Base-by-base conservation (phyloP, 176 grass and related monocot species). In the Poa annua region DNA sequence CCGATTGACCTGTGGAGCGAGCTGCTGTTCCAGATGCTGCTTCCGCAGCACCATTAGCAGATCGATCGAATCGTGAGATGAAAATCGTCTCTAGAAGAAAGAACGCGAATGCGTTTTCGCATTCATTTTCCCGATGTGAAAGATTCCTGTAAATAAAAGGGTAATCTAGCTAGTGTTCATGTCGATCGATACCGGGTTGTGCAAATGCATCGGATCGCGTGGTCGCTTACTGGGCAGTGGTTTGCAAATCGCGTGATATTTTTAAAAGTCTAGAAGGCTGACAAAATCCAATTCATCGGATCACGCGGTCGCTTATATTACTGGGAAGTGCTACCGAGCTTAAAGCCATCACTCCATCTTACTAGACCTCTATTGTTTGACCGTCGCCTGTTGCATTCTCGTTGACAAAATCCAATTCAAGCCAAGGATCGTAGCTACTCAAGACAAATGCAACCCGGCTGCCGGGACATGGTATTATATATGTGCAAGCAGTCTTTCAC, bases 1-100 rank as follows among this genome's bases (percentile, higher is more conserved):
- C 89, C 92, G 17, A 56, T 94, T 25, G 92, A 94, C 75, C 9
- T 85, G 61, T 94, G 92, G 92, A 89, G 71, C 86, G 76, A 91
- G 62, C 69, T 91, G 16, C 74, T 94, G 52, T 11, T 85, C 36
- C 86, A 89, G 59, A 84, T 89, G 72, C 19, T 73, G 14, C 10
- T 94, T 38, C 38, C 69, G 2, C 36, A 59, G 6, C 78, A 7
- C 11, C 56, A 41, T 50, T 34, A 64, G 60, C 60, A 56, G 32
- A 22, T 29, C 38, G 2, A 71, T 8, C 5, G 32, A 68, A 54
- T 44, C 54, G 13, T 44, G 50, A 25, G 4, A 20, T 4, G 11
- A 22, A 44, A 62, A 45, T 29, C 29, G 29, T 29, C 29, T 29
- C 29, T 29, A 29, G 29, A 29, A 29, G 29, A 36, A 3, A 45